Base-by-base conservation (phyloP, 352 stramenopile species). In the Blastocystis sp. region DNA sequence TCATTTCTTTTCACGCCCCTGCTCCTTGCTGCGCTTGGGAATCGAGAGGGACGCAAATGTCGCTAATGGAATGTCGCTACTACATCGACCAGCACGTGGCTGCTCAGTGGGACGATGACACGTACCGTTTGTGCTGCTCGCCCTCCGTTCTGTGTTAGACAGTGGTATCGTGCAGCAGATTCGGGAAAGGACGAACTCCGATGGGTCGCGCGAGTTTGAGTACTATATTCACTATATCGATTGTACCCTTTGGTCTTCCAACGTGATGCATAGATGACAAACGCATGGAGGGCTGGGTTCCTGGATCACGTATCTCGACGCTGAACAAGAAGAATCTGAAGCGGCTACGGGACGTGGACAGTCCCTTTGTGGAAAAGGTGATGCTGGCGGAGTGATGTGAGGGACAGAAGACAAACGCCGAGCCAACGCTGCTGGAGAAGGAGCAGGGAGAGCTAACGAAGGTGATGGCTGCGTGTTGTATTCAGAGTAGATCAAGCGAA, bases 401-500 rank as follows among this genome's bases (percentile, higher is more conserved):
- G 62, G 21, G 38, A 19, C 28, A 88, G 66, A 88, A 78, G 48
- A 43, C 52, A 42, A 74, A 28, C 24, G 45, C n/a, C 14, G 66
- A 88, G 21, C 40, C 66, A 34, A 52, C 43, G 4, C 28, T 77
- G 7, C 3, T 78, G 4, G 66, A 88, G 62, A 88, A 88, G 48
- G 78, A 88, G 19, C 78, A 88, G 24, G 78, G 10, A 17, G 66
- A 88, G 7, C 28, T 88, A 19, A 88, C 78, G 45, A 88, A 88
- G 52, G 78, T 88, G 40, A 42, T 19, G 62, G 24, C 3, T 14
- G 14, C 3, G 10, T 3, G 0, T 77, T 24, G 9, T 28, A 45
- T 10, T 78, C 19, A 88, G 10, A 9, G 11, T 77, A 88, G 78
- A 88, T 88, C 21, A 88, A 88, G 48, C 43, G 52, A 14, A 94